Evolutionary conservation across 2,329 filamentous ascomycete species (phyloP).

Genomic region (Ceratocystis papillata): DNA sequence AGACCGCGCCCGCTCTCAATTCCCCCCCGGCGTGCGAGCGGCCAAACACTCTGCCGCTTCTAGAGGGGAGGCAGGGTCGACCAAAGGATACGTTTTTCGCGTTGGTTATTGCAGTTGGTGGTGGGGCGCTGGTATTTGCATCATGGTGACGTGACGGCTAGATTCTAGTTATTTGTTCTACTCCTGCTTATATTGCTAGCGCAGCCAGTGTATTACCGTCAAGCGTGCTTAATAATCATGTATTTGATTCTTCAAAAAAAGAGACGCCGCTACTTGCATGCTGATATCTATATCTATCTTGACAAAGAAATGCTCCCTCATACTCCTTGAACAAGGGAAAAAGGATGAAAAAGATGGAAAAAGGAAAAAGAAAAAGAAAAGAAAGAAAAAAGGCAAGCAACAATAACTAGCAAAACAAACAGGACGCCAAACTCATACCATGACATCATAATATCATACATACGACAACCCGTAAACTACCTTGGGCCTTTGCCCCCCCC

Average conservation of each 20-base stretch:
- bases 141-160: constrained; percentile 9
- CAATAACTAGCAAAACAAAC: background rate
- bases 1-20: background rate
- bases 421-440: constrained; percentile 3
- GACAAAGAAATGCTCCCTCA: background rate
- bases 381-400: no score
- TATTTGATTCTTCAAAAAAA: background rate
- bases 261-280: background rate
- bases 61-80: background rate
- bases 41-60: background rate
- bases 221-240: background rate
- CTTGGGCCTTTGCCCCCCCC: background rate
- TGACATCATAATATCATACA: constrained; percentile 9
- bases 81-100: constrained; percentile 10
- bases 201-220: background rate
- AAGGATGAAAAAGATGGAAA: background rate
- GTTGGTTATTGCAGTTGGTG: constrained; percentile 17
- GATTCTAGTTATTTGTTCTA: background rate
- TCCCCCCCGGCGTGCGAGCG: background rate
- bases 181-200: background rate
- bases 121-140: constrained; percentile 16
- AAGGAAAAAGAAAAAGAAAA: no score
- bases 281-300: background rate
- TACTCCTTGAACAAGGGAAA: no score
- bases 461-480: background rate